Conservation (phyloP, 2,329 filamentous ascomycete species). For the Phialocephala sp. region DNA sequence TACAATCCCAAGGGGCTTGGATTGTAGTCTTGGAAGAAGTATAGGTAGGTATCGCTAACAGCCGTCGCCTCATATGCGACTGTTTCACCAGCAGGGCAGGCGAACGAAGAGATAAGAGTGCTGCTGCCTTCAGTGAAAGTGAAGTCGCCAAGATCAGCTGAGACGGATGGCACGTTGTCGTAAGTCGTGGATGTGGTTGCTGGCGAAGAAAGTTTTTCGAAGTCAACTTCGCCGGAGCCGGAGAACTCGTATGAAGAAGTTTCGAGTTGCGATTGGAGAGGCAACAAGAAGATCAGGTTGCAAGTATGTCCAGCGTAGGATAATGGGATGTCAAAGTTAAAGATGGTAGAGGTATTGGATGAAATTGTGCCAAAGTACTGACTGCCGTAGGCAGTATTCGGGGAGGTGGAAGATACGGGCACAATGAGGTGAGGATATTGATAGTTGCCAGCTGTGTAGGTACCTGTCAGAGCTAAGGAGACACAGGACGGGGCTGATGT, state of each 20-base stretch:
- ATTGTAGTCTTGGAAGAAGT: slow-evolving; percentile 71
- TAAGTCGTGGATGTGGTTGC: slow-evolving; percentile 58
- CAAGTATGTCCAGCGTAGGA: slow-evolving; percentile 62
- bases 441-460: slow-evolving; percentile 50
- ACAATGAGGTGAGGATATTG: slow-evolving; percentile 68
- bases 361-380: slow-evolving; percentile 62
- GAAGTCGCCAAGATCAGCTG: slow-evolving; percentile 50
- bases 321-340: slow-evolving; percentile 71
- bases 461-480: slow-evolving; percentile 38
- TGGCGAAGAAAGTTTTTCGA: slow-evolving; percentile 52
- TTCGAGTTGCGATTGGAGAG: slow-evolving; percentile 59
- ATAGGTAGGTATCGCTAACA: slow-evolving; percentile 55
- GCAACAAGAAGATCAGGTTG: slow-evolving; percentile 69
- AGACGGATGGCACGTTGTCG: slow-evolving; percentile 55
- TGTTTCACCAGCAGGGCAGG: slow-evolving; percentile 58
- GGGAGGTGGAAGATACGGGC: slow-evolving; percentile 59
- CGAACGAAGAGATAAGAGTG: slow-evolving; percentile 58
- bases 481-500: slow-evolving; percentile 21
- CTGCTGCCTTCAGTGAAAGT: slow-evolving; percentile 58
- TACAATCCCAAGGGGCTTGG: slow-evolving; percentile 50
- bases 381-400: slow-evolving; percentile 57
- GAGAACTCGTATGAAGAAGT: slow-evolving; percentile 63
- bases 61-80: slow-evolving; percentile 59
- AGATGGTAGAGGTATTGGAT: slow-evolving; percentile 60
- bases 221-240: slow-evolving; percentile 58